Conservation (phyloP, 768 basidiomycete species). For the Hypsizygus marmoreus region DNA sequence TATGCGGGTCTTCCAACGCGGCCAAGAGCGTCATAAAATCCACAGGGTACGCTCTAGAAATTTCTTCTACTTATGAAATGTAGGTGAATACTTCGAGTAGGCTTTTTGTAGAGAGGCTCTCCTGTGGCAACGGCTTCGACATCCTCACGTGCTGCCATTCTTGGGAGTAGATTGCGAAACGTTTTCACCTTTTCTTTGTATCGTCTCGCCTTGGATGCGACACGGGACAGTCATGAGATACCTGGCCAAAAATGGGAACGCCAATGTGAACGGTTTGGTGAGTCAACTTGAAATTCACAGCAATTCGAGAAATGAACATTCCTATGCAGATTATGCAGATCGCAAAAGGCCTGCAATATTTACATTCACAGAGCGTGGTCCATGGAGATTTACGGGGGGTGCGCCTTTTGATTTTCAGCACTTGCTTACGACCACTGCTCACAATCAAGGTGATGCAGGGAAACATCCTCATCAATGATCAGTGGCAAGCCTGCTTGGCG, state of each 20-base stretch:
- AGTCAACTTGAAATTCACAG: too few species aligned
- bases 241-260: constrained; percentile 17
- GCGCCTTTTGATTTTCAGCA: not conserved
- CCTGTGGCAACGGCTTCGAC: constrained; percentile 26
- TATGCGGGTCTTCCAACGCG: constrained; percentile 15
- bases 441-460: constrained; percentile 12
- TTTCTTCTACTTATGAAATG: not conserved
- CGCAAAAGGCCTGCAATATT: constrained; percentile 22
- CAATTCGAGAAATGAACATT: constrained; percentile 13
- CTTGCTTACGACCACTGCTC: not conserved
- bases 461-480: constrained; percentile 33
- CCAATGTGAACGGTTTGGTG: constrained; percentile 20
- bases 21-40: constrained; percentile 19
- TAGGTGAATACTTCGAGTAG: constrained; percentile 8
- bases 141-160: constrained; percentile 29
- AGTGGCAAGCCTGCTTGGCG: constrained; percentile 32
- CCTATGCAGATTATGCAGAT: constrained; percentile 20
- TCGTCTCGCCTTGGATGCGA: constrained; percentile 32
- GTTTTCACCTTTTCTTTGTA: constrained; percentile 23
- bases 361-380: constrained; percentile 22
- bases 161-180: constrained; percentile 25
- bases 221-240: constrained; percentile 25
- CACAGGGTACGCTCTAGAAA: constrained; percentile 5
- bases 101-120: constrained; percentile 28
- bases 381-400: constrained; percentile 27